Evolutionary conservation across 306 rosid genomes (phyloP), one percentile per base, ranked within the genome.

Genomic region (Trifolium repens): DNA sequence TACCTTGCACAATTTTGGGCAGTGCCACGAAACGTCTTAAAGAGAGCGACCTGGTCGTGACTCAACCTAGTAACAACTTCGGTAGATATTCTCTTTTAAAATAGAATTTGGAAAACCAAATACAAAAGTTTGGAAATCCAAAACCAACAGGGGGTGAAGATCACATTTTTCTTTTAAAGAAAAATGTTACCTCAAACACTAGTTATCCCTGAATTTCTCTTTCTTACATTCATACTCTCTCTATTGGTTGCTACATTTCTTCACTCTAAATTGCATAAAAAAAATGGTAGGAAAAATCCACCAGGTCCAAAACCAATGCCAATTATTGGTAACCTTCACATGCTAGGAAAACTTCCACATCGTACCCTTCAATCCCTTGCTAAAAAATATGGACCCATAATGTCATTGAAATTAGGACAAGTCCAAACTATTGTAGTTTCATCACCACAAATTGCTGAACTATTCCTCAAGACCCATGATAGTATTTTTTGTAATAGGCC

Each of bases 381-480:
- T 17, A 17, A 17, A 17, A 17, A 17, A 67, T 69, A 88, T 70
- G 91, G 91, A 1, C 81, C 87, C 39, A 65, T 85, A 39, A 85
- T 88, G 91, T 78, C 76, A 52, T 35, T 83, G 3, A 58, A 81
- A 13, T 59, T 88, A 3, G 89, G 86, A 47, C 72, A 53, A 17
- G 80, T 75, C 1, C 79, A 81, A 24, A 1, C 83, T 50, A 55
- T 88, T 15, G 83, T 82, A 47, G 34, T 85, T 34, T 78, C 89
- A 0, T 85, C 91, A 40, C 74, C 91, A 7, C 64, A 52, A 53
- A 46, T 79, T 4, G 93, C 90, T 1, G 78, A 91, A 53, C 84
- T 73, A 5, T 84, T 88, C 78, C 89, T 91, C 61, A 88, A 78
- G 71, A 88, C 87, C 7, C 80, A 87, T 19, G 90, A 88, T 81